Evolutionary conservation across 1,284 basidiomycete genomes (phyloP), one percentile per base, ranked within the genome.

Genomic region (Rhodotorula mucilaginosa): DNA sequence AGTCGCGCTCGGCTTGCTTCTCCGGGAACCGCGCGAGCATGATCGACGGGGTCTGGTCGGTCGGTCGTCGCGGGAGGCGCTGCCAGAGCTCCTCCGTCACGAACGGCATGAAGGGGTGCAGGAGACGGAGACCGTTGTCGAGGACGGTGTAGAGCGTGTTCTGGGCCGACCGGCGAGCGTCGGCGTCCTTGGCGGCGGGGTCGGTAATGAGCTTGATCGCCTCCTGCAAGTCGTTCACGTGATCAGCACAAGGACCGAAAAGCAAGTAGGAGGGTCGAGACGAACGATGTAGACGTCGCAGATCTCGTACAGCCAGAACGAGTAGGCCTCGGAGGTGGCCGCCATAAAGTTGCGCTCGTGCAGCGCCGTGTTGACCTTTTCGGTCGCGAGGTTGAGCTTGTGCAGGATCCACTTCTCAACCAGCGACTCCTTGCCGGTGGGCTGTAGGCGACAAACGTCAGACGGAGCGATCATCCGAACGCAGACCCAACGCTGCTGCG

Each of bases 21-120:
- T 88, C 85, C 7, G 97, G 96, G 86, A 89, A 99, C 31, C 86
- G 82, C 0, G 94, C 85, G 46, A 98, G 82, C 89, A 96, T 95
- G 82, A 99, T 94, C 0, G 92, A 93, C 29, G 89, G 87, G 15
- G 89, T 91, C 15, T 85, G 79, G 81, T 98, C 94, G 64, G 89
- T 89, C 0, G 89, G 88, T 68, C 95, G 85, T 19, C 93, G 85
- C 0, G 95, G 94, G 16, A 99, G 84, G 58, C 95, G 88, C 81
- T 99, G 97, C 97, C 97, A 99, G 26, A 99, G 84, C 82, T 99
- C 97, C 82, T 99, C 97, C 2, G 96, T 98, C 58, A 99, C 93
- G 81, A 90, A 99, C 2, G 97, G 97, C 97, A 99, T 99, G 84
- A 98, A 96, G 2, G 97, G 96, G 82, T 99, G 97, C 19, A 99